phyloP scores from a whole-genome alignment of 495 filamentous ascomycete species.

The Pseudomonodictys pantanalensis region DNA sequence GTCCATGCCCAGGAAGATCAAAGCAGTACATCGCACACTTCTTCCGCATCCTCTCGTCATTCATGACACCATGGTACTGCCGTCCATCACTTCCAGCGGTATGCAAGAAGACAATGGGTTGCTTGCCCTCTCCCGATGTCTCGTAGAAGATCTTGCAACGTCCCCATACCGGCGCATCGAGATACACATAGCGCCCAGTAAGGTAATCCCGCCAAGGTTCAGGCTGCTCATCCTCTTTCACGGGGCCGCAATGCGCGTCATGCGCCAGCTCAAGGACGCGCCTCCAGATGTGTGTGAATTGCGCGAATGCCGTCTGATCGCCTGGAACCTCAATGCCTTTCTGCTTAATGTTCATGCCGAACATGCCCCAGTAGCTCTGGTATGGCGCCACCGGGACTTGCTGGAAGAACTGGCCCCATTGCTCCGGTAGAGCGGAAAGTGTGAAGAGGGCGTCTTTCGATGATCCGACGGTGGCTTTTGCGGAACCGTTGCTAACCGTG shows the following conservation, averaged over 20 bases:
- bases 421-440: conserved; percentile 41
- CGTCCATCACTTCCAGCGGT: conserved; percentile 43
- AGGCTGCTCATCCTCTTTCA: conserved; percentile 25
- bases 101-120: conserved; percentile 45
- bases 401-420: conserved; percentile 46
- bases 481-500: conserved; percentile 36
- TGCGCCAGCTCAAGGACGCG: conserved; percentile 43
- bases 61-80: conserved; percentile 46
- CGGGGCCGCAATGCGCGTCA: conserved; percentile 40
- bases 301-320: conserved; percentile 38
- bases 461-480: conserved; percentile 27
- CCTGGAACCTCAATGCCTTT: conserved; percentile 40
- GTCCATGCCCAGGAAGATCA: conserved; percentile 44
- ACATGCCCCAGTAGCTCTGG: conserved; percentile 45
- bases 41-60: conserved; percentile 39
- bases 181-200: conserved; percentile 41
- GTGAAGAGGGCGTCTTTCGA: conserved; percentile 34
- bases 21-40: conserved; percentile 44
- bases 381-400: conserved; percentile 39
- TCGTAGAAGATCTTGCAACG: conserved; percentile 44
- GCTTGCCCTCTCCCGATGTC: conserved; percentile 39
- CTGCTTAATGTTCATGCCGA: conserved; percentile 46
- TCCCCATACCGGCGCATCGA: conserved; percentile 43
- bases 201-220: conserved; percentile 38
- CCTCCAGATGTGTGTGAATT: conserved; percentile 44